These are phyloP conservation scores for Corrigiola litoralis DNA, from an alignment of 179 eudicot species.

Conservation along the genomic window DNA sequence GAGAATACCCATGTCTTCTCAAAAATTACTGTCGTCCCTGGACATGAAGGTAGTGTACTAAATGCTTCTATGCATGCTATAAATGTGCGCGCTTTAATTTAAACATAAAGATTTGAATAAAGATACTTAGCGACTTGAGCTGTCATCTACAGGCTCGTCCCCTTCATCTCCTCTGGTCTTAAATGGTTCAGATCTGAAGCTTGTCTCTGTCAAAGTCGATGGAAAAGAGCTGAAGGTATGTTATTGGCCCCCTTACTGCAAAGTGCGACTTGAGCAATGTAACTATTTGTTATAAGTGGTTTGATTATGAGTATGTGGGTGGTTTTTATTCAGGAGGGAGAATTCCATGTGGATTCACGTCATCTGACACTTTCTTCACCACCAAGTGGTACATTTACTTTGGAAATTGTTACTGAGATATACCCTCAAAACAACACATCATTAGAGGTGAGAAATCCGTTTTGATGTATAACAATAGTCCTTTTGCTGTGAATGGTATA, in stretches of 20 bases:
- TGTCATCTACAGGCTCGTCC: conserved; percentile 16
- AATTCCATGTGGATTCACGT: conserved; percentile 66
- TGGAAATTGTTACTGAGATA: conserved; percentile 85
- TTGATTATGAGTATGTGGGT: neutral
- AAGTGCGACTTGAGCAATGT: neutral
- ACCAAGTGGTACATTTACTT: conserved; percentile 62
- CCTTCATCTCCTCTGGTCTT: conserved; percentile 66
- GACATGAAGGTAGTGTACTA: conserved; percentile 53
- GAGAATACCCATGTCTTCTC: conserved; percentile 82
- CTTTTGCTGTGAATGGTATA: conserved; percentile 1
- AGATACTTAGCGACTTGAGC: neutral
- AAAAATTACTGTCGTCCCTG: conserved; percentile 59
- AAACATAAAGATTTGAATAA: neutral
- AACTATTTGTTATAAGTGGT: neutral
- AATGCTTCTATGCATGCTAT: neutral
- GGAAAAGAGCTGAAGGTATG: conserved; percentile 67
- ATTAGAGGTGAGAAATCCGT: conserved; percentile 53
- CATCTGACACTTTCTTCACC: conserved; percentile 68
- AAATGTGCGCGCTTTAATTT: neutral
- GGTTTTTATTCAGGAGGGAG: conserved; percentile 56
- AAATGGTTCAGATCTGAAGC: conserved; percentile 77
- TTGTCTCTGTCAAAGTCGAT: conserved; percentile 58
- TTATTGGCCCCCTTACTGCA: neutral
- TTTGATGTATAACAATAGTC: neutral
- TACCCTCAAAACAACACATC: conserved; percentile 90